Percentiles rank a stretch among this genome's conserved stretches.
phyloP scores from a whole-genome alignment of 2,329 filamentous ascomycete species.

The Colletotrichum orchidophilum region DNA sequence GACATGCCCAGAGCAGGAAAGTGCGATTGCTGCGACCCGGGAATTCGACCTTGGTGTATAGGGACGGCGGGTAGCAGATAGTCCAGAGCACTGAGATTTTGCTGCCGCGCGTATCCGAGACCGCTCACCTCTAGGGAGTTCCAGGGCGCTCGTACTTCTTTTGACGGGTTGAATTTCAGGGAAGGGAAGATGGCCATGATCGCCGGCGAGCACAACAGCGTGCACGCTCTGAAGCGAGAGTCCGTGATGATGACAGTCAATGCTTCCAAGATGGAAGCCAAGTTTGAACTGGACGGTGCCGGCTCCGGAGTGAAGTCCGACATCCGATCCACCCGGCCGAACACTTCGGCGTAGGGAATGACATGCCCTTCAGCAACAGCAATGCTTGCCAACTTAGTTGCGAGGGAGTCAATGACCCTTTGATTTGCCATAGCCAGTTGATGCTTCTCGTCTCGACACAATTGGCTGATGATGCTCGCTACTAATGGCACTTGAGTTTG shows the following conservation, averaged over 20 bases:
- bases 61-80: constrained; percentile 68
- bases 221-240: constrained; percentile 80
- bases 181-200: constrained; percentile 76
- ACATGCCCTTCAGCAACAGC: constrained; percentile 75
- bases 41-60: constrained; percentile 43
- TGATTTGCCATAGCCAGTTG: constrained; percentile 76
- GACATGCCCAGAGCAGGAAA: constrained; percentile 64
- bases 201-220: constrained; percentile 74
- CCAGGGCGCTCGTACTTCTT: constrained; percentile 60
- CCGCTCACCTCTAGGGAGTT: constrained; percentile 63
- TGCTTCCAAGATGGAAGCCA: constrained; percentile 80
- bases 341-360: constrained; percentile 69
- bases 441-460: constrained; percentile 76
- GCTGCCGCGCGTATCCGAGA: constrained; percentile 55
- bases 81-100: constrained; percentile 68
- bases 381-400: constrained; percentile 76
- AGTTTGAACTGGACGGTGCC: constrained; percentile 65
- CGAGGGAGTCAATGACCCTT: constrained; percentile 82
- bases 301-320: constrained; percentile 68
- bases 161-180: constrained; percentile 60
- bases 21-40: constrained; percentile 48
- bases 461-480: constrained; percentile 61
- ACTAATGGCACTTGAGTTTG: constrained; percentile 72
- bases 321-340: constrained; percentile 63
- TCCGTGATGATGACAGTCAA: constrained; percentile 80